Evolutionary conservation across 805 yeast species (phyloP), one percentile per base, ranked within the genome.

Genomic region (Candida taoyuanica): DNA sequence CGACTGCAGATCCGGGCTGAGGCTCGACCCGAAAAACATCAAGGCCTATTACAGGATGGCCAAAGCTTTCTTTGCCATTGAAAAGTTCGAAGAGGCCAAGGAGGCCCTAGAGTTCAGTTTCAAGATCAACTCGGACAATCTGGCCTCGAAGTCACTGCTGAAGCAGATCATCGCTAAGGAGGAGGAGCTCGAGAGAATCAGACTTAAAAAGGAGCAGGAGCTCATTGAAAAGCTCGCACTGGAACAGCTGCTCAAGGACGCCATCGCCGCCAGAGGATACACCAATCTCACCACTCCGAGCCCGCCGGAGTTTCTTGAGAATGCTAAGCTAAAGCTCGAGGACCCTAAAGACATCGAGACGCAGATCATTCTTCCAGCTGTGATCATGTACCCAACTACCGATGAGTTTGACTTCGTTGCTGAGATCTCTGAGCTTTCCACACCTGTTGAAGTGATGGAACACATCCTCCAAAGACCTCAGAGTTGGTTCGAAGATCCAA

Each of bases 11-110:
- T 71, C 70, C 34, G 87, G 86, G 5, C 63, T 93, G 45, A 56
- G 64, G 34, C 52, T 73, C 3, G 86, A 86, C 50, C 83, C 85
- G 2, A 69, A 66, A 43, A 86, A 82, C 53, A 67, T 81, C 33
- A 93, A 93, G 63, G 97, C 98, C 0, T 76, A 84, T 53, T 93
- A 68, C 60, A 70, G 98, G 49, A 78, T 94, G 34, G 91, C 86
- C 1, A 82, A 73, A 55, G 96, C 98, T 0, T 85, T 85, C 46
- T 67, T 78, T 38, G 72, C 74, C 0, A 68, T 93, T 5, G 83
- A 74, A 19, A 74, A 74, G 48, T 71, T 66, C 36, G 85, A 82
- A 16, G 98, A 91, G 53, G 86, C 91, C 5, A 64, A 66, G 31
- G 78, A 75, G 40, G 72, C 88, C 6, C 60, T 81, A 36, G 65